A percentile compares a stretch with the other conserved stretches of the same genome.
These are phyloP conservation scores for Rhexocercosporidium sp. DNA, from an alignment of 2,329 filamentous ascomycete species.

Conservation along the genomic window DNA sequence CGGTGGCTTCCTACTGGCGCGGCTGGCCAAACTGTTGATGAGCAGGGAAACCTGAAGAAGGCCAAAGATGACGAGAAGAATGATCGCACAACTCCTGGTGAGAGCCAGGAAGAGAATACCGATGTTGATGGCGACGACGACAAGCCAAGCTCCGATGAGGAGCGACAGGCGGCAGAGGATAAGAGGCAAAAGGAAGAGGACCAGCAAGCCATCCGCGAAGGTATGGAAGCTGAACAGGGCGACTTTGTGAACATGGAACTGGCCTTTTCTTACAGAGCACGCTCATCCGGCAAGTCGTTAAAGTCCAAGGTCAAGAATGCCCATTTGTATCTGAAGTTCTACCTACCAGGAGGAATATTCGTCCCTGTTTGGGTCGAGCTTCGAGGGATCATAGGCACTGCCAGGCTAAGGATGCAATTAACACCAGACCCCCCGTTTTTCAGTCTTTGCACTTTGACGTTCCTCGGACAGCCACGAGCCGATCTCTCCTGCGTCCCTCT, in stretches of 20 bases:
- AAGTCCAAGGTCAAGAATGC: slow-evolving; percentile 71
- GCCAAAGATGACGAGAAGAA: slow-evolving; percentile 49
- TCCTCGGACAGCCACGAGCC: slow-evolving; percentile 76
- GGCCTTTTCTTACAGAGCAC: slow-evolving; percentile 73
- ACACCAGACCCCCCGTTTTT: slow-evolving; percentile 80
- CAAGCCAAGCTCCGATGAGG: slow-evolving; percentile 42
- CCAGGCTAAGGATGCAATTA: slow-evolving; percentile 72
- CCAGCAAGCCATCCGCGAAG: slow-evolving; percentile 49
- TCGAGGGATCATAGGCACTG: slow-evolving; percentile 71
- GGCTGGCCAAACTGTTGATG: slow-evolving; percentile 63
- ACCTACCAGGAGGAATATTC: slow-evolving; percentile 60
- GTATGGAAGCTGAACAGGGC: slow-evolving; percentile 77
- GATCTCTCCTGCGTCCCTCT: slow-evolving; percentile 73
- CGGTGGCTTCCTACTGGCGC: slow-evolving; percentile 76
- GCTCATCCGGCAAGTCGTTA: slow-evolving; percentile 64
- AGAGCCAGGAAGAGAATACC: slow-evolving; percentile 38
- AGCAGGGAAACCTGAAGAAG: slow-evolving; percentile 58
- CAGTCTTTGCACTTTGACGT: slow-evolving; percentile 74
- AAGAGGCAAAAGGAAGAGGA: slow-evolving; percentile 45
- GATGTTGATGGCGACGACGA: slow-evolving; percentile 34
- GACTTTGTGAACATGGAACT: slow-evolving; percentile 81
- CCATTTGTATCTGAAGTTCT: slow-evolving; percentile 75
- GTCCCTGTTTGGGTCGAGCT: slow-evolving; percentile 77
- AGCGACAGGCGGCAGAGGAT: slow-evolving; percentile 33
- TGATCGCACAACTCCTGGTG: slow-evolving; percentile 55